Base-by-base conservation (phyloP, 2,329 filamentous ascomycete species). In the Arthrinium puccinioides region DNA sequence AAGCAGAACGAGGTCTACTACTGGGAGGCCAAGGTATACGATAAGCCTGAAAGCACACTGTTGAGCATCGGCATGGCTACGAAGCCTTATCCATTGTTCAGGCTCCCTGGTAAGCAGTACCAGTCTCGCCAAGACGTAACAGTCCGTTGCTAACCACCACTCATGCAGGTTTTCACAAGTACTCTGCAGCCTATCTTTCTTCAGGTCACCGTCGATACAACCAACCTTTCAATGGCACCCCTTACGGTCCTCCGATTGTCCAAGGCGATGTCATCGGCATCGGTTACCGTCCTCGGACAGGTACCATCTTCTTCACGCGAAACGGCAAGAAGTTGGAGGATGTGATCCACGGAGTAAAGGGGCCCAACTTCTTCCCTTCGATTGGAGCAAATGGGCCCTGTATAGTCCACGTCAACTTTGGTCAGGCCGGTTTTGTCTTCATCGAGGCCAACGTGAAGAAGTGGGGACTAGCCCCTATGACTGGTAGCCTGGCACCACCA, bases 1-100 rank as follows among this genome's bases (percentile, higher is more conserved):
- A 98, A 98, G 57, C 92, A 98, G 57, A 98, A 98, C 56, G 92
- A 98, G 55, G 90, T 97, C 9, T 98, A 98, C 62, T 98, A 98
- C 63, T 98, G 92, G 92, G 92, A 98, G 62, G 86, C 89, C 39
- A 98, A 98, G 69, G 84, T 98, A 37, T 98, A 94, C 64, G 92
- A 98, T 44, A 97, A 97, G 64, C 88, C 92, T 4, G 92, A 97
- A 45, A 79, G 69, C 41, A 94, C 87, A 0, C 67, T 87, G 47
- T 74, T 98, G 44, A 89, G 85, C 56, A 88, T 98, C 50, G 92
- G 92, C 48, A 85, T 98, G 71, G 85, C 86, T 31, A 98, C 92
- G 15, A 98, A 98, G 57, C 92, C 92, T 7, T 98, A 98, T 60
- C 92, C 92, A 14, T 67, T 97, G 32, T 98, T 98, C 60, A 74